A percentile compares a stretch with the other conserved stretches of the same genome.
phyloP scores from a whole-genome alignment of 139 green algal genomes.

The Spirogloea muscicola region DNA sequence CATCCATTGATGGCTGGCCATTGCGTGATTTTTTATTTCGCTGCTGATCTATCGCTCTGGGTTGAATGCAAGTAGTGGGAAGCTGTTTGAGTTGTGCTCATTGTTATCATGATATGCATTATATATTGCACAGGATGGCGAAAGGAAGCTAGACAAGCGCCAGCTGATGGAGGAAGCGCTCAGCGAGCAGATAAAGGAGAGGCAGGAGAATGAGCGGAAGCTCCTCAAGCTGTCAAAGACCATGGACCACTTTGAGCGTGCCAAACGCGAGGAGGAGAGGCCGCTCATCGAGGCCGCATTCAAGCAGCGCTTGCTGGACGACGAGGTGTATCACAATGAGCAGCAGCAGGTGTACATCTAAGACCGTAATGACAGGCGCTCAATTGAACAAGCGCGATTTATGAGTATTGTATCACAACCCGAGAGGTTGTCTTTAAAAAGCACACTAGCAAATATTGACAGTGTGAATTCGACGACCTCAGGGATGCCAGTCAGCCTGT shows the following conservation, averaged over 20 bases:
- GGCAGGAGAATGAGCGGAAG: constrained; percentile 78
- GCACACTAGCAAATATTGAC: too few relatives aligned
- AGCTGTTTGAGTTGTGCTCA: too few relatives aligned
- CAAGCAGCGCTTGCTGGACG: constrained; percentile 55
- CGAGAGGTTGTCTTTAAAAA: too few relatives aligned
- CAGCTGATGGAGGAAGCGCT: constrained; percentile 66
- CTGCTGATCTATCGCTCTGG: too few relatives aligned
- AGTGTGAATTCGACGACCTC: too few relatives aligned
- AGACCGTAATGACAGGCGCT: neutral
- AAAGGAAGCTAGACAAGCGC: constrained; percentile 62
- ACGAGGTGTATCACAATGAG: constrained; percentile 56
- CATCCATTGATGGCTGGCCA: too few relatives aligned
- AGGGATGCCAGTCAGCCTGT: too few relatives aligned
- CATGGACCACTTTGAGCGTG: constrained; percentile 95
- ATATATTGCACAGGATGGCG: too few relatives aligned
- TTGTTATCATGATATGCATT: too few relatives aligned
- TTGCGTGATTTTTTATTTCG: too few relatives aligned
- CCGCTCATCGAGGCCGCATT: constrained; percentile 50
- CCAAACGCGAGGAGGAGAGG: constrained; percentile 85
- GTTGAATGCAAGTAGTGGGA: too few relatives aligned
- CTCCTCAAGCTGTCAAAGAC: constrained; percentile 60
- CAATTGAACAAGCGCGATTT: neutral
- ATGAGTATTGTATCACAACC: too few relatives aligned
- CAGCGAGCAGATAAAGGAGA: constrained; percentile 66
- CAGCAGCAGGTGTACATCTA: constrained; percentile 39